A percentile compares a stretch with the other conserved stretches of the same genome.
Evolutionary conservation across 1,139 yeast genomes (phyloP).

Genomic region (Protomyces lactucae-debilis): DNA sequence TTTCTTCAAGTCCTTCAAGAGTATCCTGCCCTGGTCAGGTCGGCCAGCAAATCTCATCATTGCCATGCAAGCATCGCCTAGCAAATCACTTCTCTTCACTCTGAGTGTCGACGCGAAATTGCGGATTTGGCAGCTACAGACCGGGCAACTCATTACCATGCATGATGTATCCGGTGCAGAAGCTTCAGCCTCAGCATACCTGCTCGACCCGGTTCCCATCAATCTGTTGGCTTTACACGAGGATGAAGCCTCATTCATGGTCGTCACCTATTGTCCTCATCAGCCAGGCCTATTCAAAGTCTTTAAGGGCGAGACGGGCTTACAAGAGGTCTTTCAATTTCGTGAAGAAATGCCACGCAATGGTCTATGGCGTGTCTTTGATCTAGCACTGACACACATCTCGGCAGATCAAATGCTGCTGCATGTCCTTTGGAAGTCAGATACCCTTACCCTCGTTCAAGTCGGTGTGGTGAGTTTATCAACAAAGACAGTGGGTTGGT

Average conservation of each 20-base stretch:
- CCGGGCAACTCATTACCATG: constrained; percentile 10
- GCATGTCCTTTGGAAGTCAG: constrained; percentile 21
- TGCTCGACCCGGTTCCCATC: constrained; percentile 10
- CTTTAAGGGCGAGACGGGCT: constrained; percentile 5
- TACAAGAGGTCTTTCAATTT: constrained; percentile 5
- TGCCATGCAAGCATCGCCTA: constrained; percentile 13
- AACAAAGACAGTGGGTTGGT: constrained; percentile 1
- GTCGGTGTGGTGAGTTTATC: not conserved
- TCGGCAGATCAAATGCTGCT: not conserved
- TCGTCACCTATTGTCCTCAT: constrained; percentile 23
- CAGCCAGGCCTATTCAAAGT: constrained; percentile 21
- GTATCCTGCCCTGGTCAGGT: constrained; percentile 26
- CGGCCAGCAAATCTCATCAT: constrained; percentile 26
- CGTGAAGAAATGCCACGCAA: constrained; percentile 6
- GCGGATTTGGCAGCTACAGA: constrained; percentile 25
- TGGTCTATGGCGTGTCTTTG: constrained; percentile 23
- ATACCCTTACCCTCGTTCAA: constrained; percentile 15
- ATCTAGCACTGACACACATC: not conserved
- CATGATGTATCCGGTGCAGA: constrained; percentile 17
- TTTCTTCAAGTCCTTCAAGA: constrained; percentile 25
- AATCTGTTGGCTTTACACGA: constrained; percentile 4
- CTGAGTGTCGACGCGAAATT: constrained; percentile 27
- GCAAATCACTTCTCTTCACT: constrained; percentile 18
- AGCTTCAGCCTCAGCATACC: not conserved
- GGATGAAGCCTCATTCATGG: not conserved